Evolutionary conservation across 306 rosid species (phyloP), one percentile per base, ranked within the genome.

Genomic region (Leucaena leucocephala): DNA sequence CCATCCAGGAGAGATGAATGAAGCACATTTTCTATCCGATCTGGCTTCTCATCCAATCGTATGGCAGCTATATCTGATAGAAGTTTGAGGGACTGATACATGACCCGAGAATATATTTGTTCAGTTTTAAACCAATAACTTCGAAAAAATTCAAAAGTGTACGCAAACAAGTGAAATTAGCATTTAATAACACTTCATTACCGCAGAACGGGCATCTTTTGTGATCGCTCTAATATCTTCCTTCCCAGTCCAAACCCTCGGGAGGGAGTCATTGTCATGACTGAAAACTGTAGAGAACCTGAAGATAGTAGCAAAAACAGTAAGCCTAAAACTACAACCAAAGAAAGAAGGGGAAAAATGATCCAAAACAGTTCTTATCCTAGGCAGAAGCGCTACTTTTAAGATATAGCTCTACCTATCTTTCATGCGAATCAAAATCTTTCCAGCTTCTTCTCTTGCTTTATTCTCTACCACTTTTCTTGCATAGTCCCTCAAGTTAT

Each of bases 221-320:
- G 97, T 92, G 42, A 94, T 94, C 33, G 89, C 81, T 84, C 82
- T 87, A 75, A 94, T 87, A 86, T 94, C 96, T 85, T 94, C 98
- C 17, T 84, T 91, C 80, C 92, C 95, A 50, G 97, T 91, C 98
- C 98, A 94, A 78, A 91, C 76, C 82, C 98, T 87, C n/a, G 98
- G 98, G 78, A 94, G 83, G 16, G 97, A 92, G 84, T 92, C 97
- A 74, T 63, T 74, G 86, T 94, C 97, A 82, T 87, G 97, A 80
- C 84, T 88, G 83, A 94, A 94, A 57, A 94, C 78, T 0, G 92
- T 85, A 4, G 97, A 88, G 88, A 94, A 94, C 91, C 98, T 94
- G 92, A 76, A 83, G 87, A 62, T 39, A 34, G 55, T 59, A 58
- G 35, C 64, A 40, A 55, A 74, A 42, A 11, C 76, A 65, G 72